phyloP scores from a whole-genome alignment of 306 rosid genomes.

The Parietaria judaica region DNA sequence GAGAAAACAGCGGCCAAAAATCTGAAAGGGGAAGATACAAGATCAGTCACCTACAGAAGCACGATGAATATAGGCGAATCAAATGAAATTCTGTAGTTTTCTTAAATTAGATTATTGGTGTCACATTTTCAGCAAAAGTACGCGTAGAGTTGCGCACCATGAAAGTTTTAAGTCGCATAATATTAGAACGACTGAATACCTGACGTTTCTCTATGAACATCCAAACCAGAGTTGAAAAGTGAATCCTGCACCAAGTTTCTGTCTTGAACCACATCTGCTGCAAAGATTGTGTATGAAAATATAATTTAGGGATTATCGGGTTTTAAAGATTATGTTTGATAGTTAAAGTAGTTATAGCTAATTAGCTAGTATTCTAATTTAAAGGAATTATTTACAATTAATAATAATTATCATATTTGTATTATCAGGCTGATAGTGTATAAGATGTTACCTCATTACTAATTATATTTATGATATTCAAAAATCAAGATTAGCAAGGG shows the following conservation, averaged over 20 bases:
- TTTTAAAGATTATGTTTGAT: no score
- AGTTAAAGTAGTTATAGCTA: no score
- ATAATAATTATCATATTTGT: no score
- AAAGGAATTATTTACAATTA: no score
- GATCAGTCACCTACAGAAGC: constrained; percentile 12
- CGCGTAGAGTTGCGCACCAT: not conserved
- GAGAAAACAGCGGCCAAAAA: constrained; percentile 59
- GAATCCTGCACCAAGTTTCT: constrained; percentile 67
- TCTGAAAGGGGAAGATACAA: constrained; percentile 34
- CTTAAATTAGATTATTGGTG: not conserved
- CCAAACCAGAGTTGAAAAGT: constrained; percentile 53
- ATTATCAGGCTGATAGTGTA: no score
- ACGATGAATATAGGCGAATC: not conserved
- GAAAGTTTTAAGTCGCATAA: not conserved
- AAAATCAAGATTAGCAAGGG: not conserved
- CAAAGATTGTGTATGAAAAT: constrained; percentile 1
- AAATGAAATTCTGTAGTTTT: not conserved
- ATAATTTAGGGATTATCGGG: no score
- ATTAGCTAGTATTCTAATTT: no score
- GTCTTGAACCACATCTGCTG: constrained; percentile 47
- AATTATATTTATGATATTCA: no score
- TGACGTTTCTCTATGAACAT: constrained; percentile 49
- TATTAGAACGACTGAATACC: constrained; percentile 31
- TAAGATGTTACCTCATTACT: no score
- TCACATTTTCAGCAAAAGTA: not conserved